Evolutionary conservation across 495 filamentous ascomycete species (phyloP), one percentile per base, ranked within the genome.

Genomic region (Xanthoparmelia taractica): DNA sequence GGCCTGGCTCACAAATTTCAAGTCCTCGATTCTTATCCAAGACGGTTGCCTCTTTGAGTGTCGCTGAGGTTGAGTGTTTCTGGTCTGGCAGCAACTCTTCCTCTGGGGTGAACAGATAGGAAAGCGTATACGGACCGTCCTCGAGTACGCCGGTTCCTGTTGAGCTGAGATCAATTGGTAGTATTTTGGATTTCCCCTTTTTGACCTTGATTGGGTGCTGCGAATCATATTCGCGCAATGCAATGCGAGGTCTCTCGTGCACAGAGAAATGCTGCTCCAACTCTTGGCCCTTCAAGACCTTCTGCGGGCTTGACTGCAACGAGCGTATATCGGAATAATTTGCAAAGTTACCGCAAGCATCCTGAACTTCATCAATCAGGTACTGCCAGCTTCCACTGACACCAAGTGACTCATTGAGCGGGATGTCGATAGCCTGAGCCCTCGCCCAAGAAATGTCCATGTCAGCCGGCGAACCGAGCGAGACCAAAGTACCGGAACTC

Each of bases 361-460:
- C 94, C 60, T 88, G 82, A 36, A 98, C 90, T 70, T 96, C 89
- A 70, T 96, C 92, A 47, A 98, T 85, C 4, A 85, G 85, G 68
- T 97, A 98, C 61, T 85, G 77, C 93, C 93, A 98, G 23, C 84
- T 77, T 45, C 94, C 94, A 48, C 85, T 80, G 17, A 78, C 74
- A 59, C 80, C 82, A 75, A 98, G 81, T 27, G 91, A 91, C 71
- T 98, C 94, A 66, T 96, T 96, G 57, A 98, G 75, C 4, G 88
- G 84, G 17, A 98, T 85, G 34, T 79, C 80, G 38, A 97, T 85
- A 37, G 73, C 84, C 62, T 91, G 89, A 41, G 82, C 77, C 66
- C 83, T 84, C 43, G 90, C 90, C 94, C 94, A 97, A 12, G 85
- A 83, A 58, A 92, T 77, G 61, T 89, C 85, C 59, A 86, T 80